These are phyloP conservation scores for Boletus sp. DNA, from an alignment of 768 basidiomycete species.

Conservation along the genomic window DNA sequence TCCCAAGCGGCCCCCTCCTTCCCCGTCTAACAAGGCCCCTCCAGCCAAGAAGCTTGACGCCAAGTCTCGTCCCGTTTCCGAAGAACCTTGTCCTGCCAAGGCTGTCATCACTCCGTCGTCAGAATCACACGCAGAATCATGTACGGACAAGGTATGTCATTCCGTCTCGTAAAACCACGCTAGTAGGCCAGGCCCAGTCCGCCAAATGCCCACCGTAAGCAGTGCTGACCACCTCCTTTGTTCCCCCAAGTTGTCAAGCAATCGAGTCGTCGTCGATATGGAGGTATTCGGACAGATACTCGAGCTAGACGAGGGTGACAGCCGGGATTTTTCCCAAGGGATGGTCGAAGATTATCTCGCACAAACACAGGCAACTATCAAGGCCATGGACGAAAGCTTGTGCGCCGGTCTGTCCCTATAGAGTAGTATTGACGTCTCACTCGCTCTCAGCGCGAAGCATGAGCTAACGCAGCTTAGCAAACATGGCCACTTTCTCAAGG, in stretches of 20 bases:
- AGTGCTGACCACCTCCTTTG: slow-evolving; percentile 7
- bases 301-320: slow-evolving; percentile 87
- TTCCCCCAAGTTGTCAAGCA: slow-evolving; percentile 8
- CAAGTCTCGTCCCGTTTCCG: slow-evolving; percentile 32
- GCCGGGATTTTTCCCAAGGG: slow-evolving; percentile 67
- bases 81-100: slow-evolving; percentile 18
- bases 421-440: slow-evolving; percentile 15
- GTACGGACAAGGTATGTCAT: slow-evolving; percentile 29
- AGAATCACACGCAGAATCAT: slow-evolving; percentile 20
- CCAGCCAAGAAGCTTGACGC: slow-evolving; percentile 32
- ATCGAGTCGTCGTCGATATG: slow-evolving; percentile 62
- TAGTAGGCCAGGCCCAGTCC: too few species aligned
- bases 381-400: slow-evolving; percentile 75
- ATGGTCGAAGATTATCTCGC: slow-evolving; percentile 82
- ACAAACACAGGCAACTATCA: slow-evolving; percentile 77
- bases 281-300: slow-evolving; percentile 83
- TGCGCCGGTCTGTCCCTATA: slow-evolving; percentile 44
- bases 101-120: neutral
- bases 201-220: neutral
- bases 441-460: slow-evolving; percentile 44
- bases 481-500: slow-evolving; percentile 94
- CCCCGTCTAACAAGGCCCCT: slow-evolving; percentile 32
- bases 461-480: slow-evolving; percentile 66
- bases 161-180: neutral
- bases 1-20: slow-evolving; percentile 32